phyloP scores from a whole-genome alignment of 169 alveolate genomes.

The Cytauxzoon felis region DNA sequence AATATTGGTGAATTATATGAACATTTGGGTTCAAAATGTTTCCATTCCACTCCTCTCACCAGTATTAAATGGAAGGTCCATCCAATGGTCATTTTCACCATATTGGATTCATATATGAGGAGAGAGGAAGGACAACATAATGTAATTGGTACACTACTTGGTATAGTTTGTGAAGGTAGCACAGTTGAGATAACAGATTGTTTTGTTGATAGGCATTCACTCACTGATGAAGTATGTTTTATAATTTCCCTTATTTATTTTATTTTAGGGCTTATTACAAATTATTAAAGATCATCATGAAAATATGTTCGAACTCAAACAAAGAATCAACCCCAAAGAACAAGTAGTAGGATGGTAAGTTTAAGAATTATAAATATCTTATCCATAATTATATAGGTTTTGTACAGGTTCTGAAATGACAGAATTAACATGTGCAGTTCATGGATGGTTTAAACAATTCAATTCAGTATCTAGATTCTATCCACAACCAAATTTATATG shows the following conservation, averaged over 20 bases:
- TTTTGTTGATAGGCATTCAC: slow-evolving; percentile 86
- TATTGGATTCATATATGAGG: slow-evolving; percentile 85
- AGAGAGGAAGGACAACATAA: slow-evolving; percentile 85
- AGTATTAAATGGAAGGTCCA: slow-evolving; percentile 80
- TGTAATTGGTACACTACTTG: slow-evolving; percentile 87
- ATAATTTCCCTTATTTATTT: not conserved
- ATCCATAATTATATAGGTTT: slow-evolving; percentile 48
- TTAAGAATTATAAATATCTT: not conserved
- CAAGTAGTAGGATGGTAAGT: slow-evolving; percentile 86
- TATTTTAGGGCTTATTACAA: slow-evolving; percentile 67
- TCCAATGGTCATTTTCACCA: slow-evolving; percentile 85
- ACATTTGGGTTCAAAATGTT: slow-evolving; percentile 63
- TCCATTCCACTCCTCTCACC: slow-evolving; percentile 75
- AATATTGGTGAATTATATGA: slow-evolving; percentile 19
- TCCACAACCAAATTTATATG: slow-evolving; percentile 83
- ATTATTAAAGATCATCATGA: slow-evolving; percentile 88
- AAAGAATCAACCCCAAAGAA: slow-evolving; percentile 80
- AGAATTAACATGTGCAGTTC: slow-evolving; percentile 87
- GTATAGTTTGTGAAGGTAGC: slow-evolving; percentile 82
- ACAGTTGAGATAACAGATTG: slow-evolving; percentile 87
- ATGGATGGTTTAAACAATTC: slow-evolving; percentile 88
- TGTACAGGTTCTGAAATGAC: slow-evolving; percentile 87
- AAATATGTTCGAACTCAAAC: slow-evolving; percentile 84
- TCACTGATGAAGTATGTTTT: slow-evolving; percentile 80
- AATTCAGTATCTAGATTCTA: slow-evolving; percentile 82